Evolutionary conservation across 176 grass and related monocot genomes (phyloP), one percentile per base, ranked within the genome.

Genomic region (Cymbopogon citratus): DNA sequence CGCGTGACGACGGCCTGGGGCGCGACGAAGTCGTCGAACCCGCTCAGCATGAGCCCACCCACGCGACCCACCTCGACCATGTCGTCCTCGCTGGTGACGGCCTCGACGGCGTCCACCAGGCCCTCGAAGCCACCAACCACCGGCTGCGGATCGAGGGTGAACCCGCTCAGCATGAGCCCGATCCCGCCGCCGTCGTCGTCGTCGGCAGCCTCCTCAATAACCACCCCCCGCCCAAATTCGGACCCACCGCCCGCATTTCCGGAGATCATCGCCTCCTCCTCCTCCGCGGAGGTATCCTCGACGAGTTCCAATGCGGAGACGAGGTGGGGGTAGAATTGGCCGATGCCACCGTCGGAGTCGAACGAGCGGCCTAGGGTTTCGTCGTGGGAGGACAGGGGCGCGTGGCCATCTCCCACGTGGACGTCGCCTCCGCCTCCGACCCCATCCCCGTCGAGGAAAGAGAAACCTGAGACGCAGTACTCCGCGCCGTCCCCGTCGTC

Each of bases 331-430:
- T 57, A 13, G 56, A 80, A 77, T 8, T 45, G 29, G 44, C 36
- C 5, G 74, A 92, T 29, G 34, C 29, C 64, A 5, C 51, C 71
- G 28, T 81, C 85, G 70, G 64, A 63, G 12, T 64, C 73, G 61
- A 83, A 77, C 43, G 76, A 80, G 16, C 41, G 34, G 26, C 52
- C 69, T 82, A 72, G 51, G 80, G 80, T 63, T 72, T 63, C 88
- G 43, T 67, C 51, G 51, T 66, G 24, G 28, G 5, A 12, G 21
- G 5, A 7, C 13, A 46, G 40, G 21, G 57, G 19, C 21, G 62
- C 79, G 13, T 21, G 63, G 25, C 13, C 59, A 21, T 35, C 46
- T 39, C 23, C 78, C 12, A 56, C 14, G 65, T 27, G 2, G 2
- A 75, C 31, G 11, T 35, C 29, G 27, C 9, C 74, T 23, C 15